A percentile compares a stretch with the other conserved stretches of the same genome.
Conservation (phyloP, 805 yeast genomes). For the Kuraishia ogatae region DNA sequence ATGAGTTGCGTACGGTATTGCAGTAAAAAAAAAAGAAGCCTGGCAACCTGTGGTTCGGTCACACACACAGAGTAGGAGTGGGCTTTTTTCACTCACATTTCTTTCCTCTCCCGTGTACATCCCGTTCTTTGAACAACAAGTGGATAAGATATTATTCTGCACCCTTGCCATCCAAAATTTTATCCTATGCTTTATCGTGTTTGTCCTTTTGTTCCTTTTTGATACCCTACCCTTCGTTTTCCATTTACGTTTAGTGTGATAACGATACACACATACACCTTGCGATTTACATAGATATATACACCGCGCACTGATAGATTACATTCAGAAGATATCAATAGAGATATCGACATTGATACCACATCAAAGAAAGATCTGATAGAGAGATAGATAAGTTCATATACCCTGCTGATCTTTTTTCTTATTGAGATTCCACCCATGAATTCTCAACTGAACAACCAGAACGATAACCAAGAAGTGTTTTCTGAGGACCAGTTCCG, state of each 20-base stretch:
- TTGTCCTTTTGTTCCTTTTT: background rate
- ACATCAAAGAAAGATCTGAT: background rate
- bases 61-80: background rate
- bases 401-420: background rate
- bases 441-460: slow-evolving; percentile 30
- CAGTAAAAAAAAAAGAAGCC: background rate
- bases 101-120: background rate
- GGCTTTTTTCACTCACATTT: background rate
- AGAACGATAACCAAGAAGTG: slow-evolving; percentile 25
- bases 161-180: background rate
- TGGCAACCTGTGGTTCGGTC: background rate
- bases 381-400: background rate
- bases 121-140: background rate
- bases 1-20: background rate
- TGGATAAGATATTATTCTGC: background rate
- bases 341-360: background rate
- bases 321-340: background rate
- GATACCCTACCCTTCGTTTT: background rate
- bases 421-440: slow-evolving; percentile 9
- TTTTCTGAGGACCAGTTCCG: slow-evolving; percentile 22
- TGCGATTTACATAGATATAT: background rate
- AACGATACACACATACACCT: background rate
- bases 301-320: background rate
- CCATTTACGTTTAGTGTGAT: background rate
- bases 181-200: background rate